phyloP scores from a whole-genome alignment of 2,329 filamentous ascomycete species.

The Scytalidium lignicola region DNA sequence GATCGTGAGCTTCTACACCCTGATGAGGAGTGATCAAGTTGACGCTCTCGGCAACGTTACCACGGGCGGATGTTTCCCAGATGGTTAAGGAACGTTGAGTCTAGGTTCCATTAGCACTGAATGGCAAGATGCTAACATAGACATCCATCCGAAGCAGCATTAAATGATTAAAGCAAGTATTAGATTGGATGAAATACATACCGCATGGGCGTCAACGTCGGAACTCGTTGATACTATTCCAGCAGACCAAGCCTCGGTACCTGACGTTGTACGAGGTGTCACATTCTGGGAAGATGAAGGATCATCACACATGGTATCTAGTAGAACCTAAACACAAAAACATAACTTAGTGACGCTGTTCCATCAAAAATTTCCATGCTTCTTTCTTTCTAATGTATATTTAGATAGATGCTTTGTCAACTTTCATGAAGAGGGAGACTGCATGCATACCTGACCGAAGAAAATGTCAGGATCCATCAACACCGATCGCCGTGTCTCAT shows the following conservation, averaged over 20 bases:
- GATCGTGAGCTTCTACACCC: neutral
- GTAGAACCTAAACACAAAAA: neutral
- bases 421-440: too few species aligned
- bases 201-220: neutral
- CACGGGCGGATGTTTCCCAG: neutral
- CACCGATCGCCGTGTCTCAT: too few species aligned
- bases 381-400: too few species aligned
- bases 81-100: neutral
- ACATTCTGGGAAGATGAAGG: neutral
- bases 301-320: neutral
- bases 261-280: neutral
- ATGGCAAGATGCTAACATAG: too few species aligned
- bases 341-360: neutral
- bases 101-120: neutral
- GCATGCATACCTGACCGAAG: too few species aligned
- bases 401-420: too few species aligned
- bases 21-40: neutral
- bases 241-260: neutral
- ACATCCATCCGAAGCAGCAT: neutral
- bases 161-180: neutral
- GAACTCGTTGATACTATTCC: neutral
- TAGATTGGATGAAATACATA: neutral
- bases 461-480: too few species aligned
- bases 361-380: too few species aligned
- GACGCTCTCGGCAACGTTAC: neutral